Evolutionary conservation across 257 asterid genomes (phyloP), one percentile per base, ranked within the genome.

Genomic region (Scutellaria minor): DNA sequence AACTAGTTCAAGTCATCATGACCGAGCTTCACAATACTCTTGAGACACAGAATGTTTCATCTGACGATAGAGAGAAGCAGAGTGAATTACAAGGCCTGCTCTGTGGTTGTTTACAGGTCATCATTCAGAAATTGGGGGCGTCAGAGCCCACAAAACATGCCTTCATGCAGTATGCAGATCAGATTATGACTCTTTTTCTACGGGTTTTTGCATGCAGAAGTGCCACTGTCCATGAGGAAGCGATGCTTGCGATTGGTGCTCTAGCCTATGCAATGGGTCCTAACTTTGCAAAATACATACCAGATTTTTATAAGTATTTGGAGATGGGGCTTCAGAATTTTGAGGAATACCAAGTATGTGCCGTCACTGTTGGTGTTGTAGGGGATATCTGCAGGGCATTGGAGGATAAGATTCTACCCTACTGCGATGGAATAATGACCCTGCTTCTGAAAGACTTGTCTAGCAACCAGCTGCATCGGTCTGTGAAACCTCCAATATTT

Each of bases 191-290:
- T 40, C 48, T 41, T 42, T 62, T 62, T 51, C 48, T 62, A 15
- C 41, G 18, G 7, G 68, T 62, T 9, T 62, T 62, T 41, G 50
- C 37, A 15, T 62, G 68, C 42, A 51, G 68, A 40, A 62, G 68
- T 10, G 41, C 68, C 1, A 62, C 68, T 9, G 68, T 62, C 42
- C 68, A 62, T 42, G 68, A 62, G 42, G 68, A 62, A 41, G 68
- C 68, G 15, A 62, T 62, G 68, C 15, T 62, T n/a, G 68, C 68
- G 18, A 62, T 62, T 14, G 68, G 68, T 14, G 68, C 68, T n/a
- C 52, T 62, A 9, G 68, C 68, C 68, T 62, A 62, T 18, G 68
- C 68, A n/a, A 62, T 51, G 9, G 68, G 68, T 0, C 51, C 51
- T 1, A 51, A 35, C n/a, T 62, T 62, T 62, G 68, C 41, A 51